phyloP scores from a whole-genome alignment of 192 early-diverging fungal species.

The Borealophlyctis nickersoniae region DNA sequence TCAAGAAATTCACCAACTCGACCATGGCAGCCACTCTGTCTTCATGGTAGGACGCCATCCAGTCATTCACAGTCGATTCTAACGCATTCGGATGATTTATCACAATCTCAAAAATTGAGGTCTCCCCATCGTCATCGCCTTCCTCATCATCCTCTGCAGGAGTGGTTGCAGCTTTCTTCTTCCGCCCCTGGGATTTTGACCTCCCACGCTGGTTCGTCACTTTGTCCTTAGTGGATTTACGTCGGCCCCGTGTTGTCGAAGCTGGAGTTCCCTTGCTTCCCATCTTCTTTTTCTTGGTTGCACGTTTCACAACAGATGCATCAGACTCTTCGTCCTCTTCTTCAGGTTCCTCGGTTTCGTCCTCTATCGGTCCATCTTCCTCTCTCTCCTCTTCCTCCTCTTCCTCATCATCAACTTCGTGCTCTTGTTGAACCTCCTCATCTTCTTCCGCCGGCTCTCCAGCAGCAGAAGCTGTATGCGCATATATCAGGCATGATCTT shows the following conservation, averaged over 20 bases:
- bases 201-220: neutral
- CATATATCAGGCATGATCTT: no score
- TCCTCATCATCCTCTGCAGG: neutral
- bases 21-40: slow-evolving; percentile 53
- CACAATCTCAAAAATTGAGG: slow-evolving; percentile 24
- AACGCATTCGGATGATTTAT: slow-evolving; percentile 36
- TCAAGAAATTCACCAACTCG: slow-evolving; percentile 74
- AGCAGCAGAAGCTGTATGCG: no score
- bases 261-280: neutral
- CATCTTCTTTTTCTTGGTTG: neutral
- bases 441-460: no score
- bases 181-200: neutral
- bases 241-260: no score
- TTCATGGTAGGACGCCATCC: slow-evolving; percentile 64
- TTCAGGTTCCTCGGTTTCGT: neutral
- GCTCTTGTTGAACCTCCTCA: no score
- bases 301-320: neutral
- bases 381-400: neutral
- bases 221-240: neutral
- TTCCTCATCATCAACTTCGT: neutral
- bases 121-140: neutral
- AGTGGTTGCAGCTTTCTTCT: neutral
- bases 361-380: neutral
- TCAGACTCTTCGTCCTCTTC: neutral
- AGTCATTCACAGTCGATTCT: slow-evolving; percentile 63